Evolutionary conservation across 192 early-diverging fungal species (phyloP), one percentile per base, ranked within the genome.

Genomic region (Backusella sp.): DNA sequence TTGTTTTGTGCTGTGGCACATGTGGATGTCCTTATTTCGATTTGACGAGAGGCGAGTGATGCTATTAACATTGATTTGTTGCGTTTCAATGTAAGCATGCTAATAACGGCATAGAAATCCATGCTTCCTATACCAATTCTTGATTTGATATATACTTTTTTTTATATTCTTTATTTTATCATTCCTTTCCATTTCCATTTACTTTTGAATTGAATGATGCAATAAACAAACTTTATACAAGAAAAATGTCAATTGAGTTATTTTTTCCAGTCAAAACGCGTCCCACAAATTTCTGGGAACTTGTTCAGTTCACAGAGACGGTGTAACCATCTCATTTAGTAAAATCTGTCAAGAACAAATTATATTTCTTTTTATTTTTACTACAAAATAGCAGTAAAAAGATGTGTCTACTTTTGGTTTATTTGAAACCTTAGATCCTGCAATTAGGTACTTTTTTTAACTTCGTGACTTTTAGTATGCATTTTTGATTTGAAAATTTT

Each of bases 321-420:
- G 21, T 62, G 56, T 62, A 28, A 62, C 56, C 4, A 62, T 62
- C 19, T 56, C n/a, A 21, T 19, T 14, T 28, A 14, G 56, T 12
- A 62, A 62, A 62, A 62, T 62, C 56, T 62, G 56, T 62, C 56
- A 62, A 62, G 56, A 62, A 62, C 8, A 62, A 62, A 12, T 62
- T 62, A 28, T 12, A 56, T 62, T 26, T 59, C 0, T 23, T 62
- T 49, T 49, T 49, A n/a, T 62, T 62, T 62, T 62, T 62, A 28
- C 8, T 49, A 49, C 46, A 49, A 32, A 32, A 49, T 49, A 49
- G 23, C 56, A 62, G 56, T 26, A 62, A 62, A 12, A 62, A 44
- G 12, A 23, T 11, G 23, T 23, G n/a, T 23, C 7, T 59, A 0
- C 17, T 59, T 23, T 2, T 23, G 11, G 11, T 23, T 59, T 59